phyloP scores from a whole-genome alignment of 2,329 filamentous ascomycete species.

The Dothidotthia symphoricarpi region DNA sequence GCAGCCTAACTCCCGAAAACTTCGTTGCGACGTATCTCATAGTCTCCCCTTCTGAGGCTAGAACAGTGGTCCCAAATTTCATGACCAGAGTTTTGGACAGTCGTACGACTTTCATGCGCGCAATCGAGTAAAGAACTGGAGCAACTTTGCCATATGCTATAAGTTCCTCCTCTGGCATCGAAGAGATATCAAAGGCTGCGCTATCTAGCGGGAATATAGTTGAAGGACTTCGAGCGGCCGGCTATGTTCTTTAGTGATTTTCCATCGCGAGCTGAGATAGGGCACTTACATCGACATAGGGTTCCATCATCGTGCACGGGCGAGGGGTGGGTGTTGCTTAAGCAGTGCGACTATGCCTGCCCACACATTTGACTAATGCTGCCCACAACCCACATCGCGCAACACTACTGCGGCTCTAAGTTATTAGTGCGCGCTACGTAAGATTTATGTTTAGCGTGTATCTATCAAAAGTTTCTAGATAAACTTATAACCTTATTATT shows the following conservation, averaged over 20 bases:
- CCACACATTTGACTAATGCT: too few relatives aligned
- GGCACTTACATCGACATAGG: constrained; percentile 2
- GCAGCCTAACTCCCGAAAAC: constrained; percentile 6
- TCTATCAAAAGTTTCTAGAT: too few relatives aligned
- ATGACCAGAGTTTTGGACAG: too few relatives aligned
- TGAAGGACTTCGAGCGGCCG: constrained; percentile 2
- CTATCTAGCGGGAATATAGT: constrained; percentile 2
- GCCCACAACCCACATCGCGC: too few relatives aligned
- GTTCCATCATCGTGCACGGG: background rate
- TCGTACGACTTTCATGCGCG: too few relatives aligned
- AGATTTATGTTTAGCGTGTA: too few relatives aligned
- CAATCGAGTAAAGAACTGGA: constrained; percentile 1
- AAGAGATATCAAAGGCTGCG: constrained; percentile 1
- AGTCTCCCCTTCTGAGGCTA: constrained; percentile 10
- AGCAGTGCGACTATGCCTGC: too few relatives aligned
- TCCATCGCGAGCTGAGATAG: constrained; percentile 1
- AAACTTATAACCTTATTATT: too few relatives aligned
- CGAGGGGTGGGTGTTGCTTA: constrained; percentile 1
- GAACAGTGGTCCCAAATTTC: background rate
- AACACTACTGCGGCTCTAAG: too few relatives aligned
- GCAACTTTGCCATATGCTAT: constrained; percentile 2
- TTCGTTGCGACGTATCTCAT: constrained; percentile 8
- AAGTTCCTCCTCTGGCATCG: constrained; percentile 1
- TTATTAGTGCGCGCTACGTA: too few relatives aligned
- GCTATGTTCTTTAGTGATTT: constrained; percentile 2